Conservation (phyloP, 169 alveolate species). For the Plasmodium vivax region DNA sequence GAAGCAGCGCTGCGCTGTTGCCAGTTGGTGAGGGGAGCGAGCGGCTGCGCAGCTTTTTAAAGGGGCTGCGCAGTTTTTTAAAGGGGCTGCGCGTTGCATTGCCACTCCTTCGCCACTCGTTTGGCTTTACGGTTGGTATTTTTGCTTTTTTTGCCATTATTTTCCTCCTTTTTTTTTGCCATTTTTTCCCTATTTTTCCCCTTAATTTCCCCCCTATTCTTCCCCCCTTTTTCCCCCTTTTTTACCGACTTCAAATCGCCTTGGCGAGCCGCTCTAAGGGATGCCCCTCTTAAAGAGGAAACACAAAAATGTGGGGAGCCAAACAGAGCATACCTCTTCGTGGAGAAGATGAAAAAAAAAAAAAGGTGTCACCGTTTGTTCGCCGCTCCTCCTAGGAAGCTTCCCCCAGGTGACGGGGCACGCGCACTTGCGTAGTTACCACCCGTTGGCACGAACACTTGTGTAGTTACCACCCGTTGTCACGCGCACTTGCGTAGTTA, state of each 20-base stretch:
- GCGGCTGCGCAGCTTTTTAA: neutral
- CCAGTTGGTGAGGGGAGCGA: neutral
- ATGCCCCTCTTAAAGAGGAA: neutral
- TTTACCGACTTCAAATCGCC: neutral
- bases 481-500: neutral
- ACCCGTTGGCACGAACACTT: no score
- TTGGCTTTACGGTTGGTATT: no score
- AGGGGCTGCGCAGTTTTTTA: neutral
- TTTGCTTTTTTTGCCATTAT: no score
- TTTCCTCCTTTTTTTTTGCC: no score
- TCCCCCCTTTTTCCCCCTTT: neutral
- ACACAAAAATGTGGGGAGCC: neutral
- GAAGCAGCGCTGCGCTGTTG: neutral
- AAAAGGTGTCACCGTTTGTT: neutral
- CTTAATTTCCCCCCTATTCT: no score
- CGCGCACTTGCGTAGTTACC: neutral
- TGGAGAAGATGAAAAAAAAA: neutral
- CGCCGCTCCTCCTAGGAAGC: neutral
- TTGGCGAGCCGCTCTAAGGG: neutral
- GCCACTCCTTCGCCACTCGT: neutral
- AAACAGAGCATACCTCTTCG: neutral
- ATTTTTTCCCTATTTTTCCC: no score
- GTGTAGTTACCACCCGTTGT: neutral
- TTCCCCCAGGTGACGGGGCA: neutral
- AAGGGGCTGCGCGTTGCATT: neutral